A percentile compares a stretch with the other conserved stretches of the same genome.
Evolutionary conservation across 306 rosid genomes (phyloP).

Genomic region (Cyclanthera cordifolia): DNA sequence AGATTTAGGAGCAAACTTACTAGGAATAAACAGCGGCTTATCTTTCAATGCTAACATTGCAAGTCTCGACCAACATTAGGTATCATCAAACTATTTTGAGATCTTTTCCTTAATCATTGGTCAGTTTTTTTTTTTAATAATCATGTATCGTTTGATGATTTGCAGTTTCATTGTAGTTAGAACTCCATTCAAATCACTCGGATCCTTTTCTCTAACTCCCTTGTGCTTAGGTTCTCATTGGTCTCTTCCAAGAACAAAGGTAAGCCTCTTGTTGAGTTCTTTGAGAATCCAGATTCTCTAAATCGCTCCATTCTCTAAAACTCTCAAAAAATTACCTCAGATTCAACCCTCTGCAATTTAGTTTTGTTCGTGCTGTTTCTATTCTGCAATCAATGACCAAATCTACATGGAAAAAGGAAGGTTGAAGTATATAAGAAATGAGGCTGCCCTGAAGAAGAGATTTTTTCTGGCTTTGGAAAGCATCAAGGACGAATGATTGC

Average conservation of each 20-base stretch:
- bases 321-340: conserved; percentile 19
- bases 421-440: conserved; percentile 22
- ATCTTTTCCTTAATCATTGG: no score
- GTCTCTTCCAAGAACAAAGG: not conserved
- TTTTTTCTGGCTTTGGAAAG: conserved; percentile 23
- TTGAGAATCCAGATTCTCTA: conserved; percentile 16
- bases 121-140: not conserved
- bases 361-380: conserved; percentile 22
- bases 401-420: conserved; percentile 27
- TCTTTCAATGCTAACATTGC: no score
- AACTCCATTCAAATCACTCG: not conserved
- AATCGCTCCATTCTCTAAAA: conserved; percentile 16
- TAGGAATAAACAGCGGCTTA: no score
- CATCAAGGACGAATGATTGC: conserved; percentile 24
- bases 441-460: conserved; percentile 44
- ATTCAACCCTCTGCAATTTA: conserved; percentile 14
- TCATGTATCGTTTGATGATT: not conserved
- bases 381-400: conserved; percentile 15
- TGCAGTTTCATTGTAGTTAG: not conserved
- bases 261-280: conserved; percentile 10
- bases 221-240: conserved; percentile 1
- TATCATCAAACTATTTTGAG: no score
- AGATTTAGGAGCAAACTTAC: no score
- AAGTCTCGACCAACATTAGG: no score
- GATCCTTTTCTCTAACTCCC: not conserved